These are phyloP conservation scores for Geosiphon pyriformis DNA, from an alignment of 192 early-diverging fungal species.

Conservation along the genomic window DNA sequence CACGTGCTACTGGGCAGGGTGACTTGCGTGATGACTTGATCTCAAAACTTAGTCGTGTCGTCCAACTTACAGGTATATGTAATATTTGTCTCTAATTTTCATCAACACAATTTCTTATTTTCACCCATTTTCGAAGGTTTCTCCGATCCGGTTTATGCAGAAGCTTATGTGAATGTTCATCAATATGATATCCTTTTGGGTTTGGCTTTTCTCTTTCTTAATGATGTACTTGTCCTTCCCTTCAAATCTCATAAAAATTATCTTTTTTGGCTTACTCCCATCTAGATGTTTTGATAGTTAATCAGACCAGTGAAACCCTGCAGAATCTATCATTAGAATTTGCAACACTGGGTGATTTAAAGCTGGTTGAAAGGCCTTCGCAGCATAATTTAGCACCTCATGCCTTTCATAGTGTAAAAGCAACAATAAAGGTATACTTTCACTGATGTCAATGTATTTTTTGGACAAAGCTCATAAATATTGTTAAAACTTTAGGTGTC, in stretches of 20 bases:
- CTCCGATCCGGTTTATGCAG: conserved; percentile 98
- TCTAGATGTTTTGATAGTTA: conserved; percentile 93
- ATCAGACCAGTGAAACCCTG: conserved; percentile 91
- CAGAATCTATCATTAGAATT: conserved; percentile 98
- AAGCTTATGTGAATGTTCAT: conserved; percentile 95
- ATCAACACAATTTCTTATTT: neutral
- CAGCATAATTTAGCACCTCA: conserved; percentile 85
- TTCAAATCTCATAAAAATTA: neutral
- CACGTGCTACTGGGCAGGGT: conserved; percentile 73
- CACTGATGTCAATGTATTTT: neutral
- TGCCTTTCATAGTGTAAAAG: conserved; percentile 92
- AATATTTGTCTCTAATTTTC: neutral
- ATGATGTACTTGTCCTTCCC: neutral
- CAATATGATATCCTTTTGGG: conserved; percentile 95
- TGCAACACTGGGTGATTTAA: conserved; percentile 95
- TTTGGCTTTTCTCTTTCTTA: conserved; percentile 18
- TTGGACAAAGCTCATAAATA: neutral
- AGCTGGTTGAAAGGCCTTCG: conserved; percentile 90
- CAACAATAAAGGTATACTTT: conserved; percentile 81
- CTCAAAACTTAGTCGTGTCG: conserved; percentile 89
- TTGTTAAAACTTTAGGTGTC: conserved; percentile 53
- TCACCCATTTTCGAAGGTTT: conserved; percentile 46
- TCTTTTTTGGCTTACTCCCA: conserved; percentile 2
- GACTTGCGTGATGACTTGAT: conserved; percentile 72
- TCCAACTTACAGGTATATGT: conserved; percentile 80